Evolutionary conservation across 2,329 filamentous ascomycete genomes (phyloP), one percentile per base, ranked within the genome.

Genomic region (Huntiella moniliformis): DNA sequence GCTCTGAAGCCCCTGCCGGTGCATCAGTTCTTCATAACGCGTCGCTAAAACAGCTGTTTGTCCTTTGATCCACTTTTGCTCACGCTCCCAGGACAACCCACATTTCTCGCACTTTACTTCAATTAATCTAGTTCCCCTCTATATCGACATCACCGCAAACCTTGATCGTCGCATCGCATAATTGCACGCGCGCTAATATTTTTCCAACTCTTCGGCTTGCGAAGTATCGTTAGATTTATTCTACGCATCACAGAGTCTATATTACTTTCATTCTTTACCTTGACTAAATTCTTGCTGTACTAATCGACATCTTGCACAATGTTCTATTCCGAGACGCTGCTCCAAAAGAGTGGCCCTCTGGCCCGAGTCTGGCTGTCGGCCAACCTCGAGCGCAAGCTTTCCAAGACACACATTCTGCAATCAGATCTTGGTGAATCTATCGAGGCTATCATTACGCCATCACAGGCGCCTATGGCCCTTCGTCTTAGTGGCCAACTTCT

Each of bases 291-390:
- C 11, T 31, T 28, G 55, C 51, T 51, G 54, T 28, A 28, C 22
- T 28, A 28, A 8, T 28, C 22, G 22, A 28, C 22, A 28, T 41
- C 3, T 5, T 53, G 47, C 64, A 66, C 58, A 60, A 98, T 98
- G 91, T 98, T 98, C 66, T 96, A 95, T 63, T 94, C 91, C 45
- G 86, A 94, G 68, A 86, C 85, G 46, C 75, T 98, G 50, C 75
- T 98, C 56, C 86, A 87, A 61, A 94, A 94, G 78, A 94, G 85
- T 56, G 91, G 91, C 68, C 88, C 91, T 58, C 67, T 98, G 70
- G 91, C 91, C 65, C 84, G 86, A 59, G 87, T 96, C 66, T 98
- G 91, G 91, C 75, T 96, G 51, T 94, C 91, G 31, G 86, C 91
- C 67, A 98, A 96, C 64, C 72, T 96, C 53, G 91, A 96, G 73